Evolutionary conservation across 495 filamentous ascomycete species (phyloP).

Genomic region (Penicillium pulvis): DNA sequence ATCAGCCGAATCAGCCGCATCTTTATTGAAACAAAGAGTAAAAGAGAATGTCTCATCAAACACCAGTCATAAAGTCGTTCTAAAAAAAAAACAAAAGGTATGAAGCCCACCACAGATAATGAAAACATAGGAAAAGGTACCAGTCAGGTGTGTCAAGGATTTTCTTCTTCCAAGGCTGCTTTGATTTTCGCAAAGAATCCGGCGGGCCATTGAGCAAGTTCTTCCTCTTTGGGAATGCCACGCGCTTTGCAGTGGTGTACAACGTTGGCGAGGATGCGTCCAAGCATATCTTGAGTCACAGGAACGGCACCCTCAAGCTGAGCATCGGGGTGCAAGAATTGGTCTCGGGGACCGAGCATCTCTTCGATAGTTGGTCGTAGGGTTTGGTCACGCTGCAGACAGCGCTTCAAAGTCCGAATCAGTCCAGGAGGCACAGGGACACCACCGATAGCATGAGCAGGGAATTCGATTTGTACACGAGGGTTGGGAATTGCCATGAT

Average conservation of each 20-base stretch:
- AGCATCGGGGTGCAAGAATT: slow-evolving; percentile 78
- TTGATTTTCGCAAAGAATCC: slow-evolving; percentile 67
- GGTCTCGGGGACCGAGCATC: slow-evolving; percentile 69
- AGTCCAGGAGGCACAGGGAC: slow-evolving; percentile 69
- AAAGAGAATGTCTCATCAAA: slow-evolving; percentile 18
- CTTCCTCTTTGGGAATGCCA: slow-evolving; percentile 68
- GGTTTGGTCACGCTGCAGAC: slow-evolving; percentile 76
- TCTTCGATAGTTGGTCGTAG: slow-evolving; percentile 76
- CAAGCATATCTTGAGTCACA: slow-evolving; percentile 75
- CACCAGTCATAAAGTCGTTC: slow-evolving; percentile 35
- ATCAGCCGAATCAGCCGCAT: slow-evolving; percentile 24
- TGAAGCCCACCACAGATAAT: slow-evolving; percentile 9
- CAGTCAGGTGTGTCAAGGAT: slow-evolving; percentile 24
- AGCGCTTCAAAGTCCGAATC: slow-evolving; percentile 71
- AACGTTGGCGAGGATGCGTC: slow-evolving; percentile 74
- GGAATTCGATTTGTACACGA: slow-evolving; percentile 79
- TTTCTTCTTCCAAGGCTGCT: slow-evolving; percentile 59
- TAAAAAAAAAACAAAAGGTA: slow-evolving; percentile 16
- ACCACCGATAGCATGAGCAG: slow-evolving; percentile 71
- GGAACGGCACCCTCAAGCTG: slow-evolving; percentile 64
- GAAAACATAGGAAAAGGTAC: slow-evolving; percentile 28
- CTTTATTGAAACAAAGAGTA: slow-evolving; percentile 12
- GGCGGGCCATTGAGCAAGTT: slow-evolving; percentile 69
- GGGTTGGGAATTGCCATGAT: slow-evolving; percentile 89
- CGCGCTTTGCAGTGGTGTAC: slow-evolving; percentile 70